Conservation (phyloP, 202 grass and related monocot genomes). For the Saccharum hybrid region DNA sequence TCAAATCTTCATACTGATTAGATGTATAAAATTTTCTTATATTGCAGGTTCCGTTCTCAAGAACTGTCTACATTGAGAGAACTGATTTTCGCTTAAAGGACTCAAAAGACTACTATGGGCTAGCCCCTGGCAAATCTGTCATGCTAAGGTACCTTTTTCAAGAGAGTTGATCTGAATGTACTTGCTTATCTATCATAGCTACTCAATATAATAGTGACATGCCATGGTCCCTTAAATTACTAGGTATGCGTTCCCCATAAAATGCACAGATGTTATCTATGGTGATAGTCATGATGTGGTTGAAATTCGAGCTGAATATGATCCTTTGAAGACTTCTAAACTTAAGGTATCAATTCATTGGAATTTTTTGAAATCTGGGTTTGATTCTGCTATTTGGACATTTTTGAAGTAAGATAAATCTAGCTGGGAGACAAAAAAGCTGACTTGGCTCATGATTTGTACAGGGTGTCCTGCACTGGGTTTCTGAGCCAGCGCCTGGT, state of each 20-base stretch:
- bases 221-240: slow-evolving; percentile 28
- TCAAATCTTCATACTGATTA: slow-evolving; percentile 8
- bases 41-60: slow-evolving; percentile 75
- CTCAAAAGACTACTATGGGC: slow-evolving; percentile 94
- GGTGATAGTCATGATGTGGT: slow-evolving; percentile 63
- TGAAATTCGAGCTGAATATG: slow-evolving; percentile 86
- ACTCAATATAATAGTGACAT: neutral
- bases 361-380: slow-evolving; percentile 1
- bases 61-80: slow-evolving; percentile 75
- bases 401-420: slow-evolving; percentile 9
- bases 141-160: slow-evolving; percentile 67
- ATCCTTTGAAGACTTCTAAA: slow-evolving; percentile 73
- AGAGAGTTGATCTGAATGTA: slow-evolving; percentile 34
- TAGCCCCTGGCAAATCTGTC: slow-evolving; percentile 89
- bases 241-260: slow-evolving; percentile 93
- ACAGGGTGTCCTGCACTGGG: slow-evolving; percentile 95
- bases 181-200: neutral
- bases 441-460: slow-evolving; percentile 35
- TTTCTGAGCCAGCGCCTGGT: slow-evolving; percentile 76
- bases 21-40: slow-evolving; percentile 11
- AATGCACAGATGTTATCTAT: slow-evolving; percentile 85
- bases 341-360: slow-evolving; percentile 63
- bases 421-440: neutral
- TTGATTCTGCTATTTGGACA: slow-evolving; percentile 27
- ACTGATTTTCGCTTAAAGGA: slow-evolving; percentile 94